Evolutionary conservation across 306 rosid species (phyloP).

Genomic region (Abrus precatorius): DNA sequence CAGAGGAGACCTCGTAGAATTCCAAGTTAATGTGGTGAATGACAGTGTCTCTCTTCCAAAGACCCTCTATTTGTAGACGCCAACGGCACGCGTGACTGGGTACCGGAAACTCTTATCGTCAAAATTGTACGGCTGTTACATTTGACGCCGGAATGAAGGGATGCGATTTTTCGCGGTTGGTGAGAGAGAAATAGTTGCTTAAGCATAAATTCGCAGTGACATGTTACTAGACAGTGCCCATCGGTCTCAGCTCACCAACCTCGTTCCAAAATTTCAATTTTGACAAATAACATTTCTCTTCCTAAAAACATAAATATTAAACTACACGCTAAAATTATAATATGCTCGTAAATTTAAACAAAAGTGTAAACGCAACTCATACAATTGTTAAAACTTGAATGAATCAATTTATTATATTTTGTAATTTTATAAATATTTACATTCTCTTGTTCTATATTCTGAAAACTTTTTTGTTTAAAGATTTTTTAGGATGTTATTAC

Average conservation of each 20-base stretch:
- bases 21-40: background rate
- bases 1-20: background rate
- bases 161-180: constrained; percentile 2
- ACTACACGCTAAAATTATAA: no score
- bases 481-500: no score
- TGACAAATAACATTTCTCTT: background rate
- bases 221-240: constrained; percentile 1
- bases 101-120: background rate
- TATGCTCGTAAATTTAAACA: no score
- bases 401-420: no score
- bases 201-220: constrained; percentile 16
- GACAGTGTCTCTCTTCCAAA: background rate
- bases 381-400: no score
- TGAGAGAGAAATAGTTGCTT: background rate
- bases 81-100: background rate
- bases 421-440: no score
- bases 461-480: no score
- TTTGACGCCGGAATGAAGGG: constrained; percentile 5
- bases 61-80: constrained; percentile 21
- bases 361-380: no score
- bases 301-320: no score
- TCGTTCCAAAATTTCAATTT: background rate
- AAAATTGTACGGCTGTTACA: background rate
- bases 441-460: no score
- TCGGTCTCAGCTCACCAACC: background rate